Evolutionary conservation across 345 rosid species (phyloP), one percentile per base, ranked within the genome.

Genomic region (Zanthoxylum bungeanum): DNA sequence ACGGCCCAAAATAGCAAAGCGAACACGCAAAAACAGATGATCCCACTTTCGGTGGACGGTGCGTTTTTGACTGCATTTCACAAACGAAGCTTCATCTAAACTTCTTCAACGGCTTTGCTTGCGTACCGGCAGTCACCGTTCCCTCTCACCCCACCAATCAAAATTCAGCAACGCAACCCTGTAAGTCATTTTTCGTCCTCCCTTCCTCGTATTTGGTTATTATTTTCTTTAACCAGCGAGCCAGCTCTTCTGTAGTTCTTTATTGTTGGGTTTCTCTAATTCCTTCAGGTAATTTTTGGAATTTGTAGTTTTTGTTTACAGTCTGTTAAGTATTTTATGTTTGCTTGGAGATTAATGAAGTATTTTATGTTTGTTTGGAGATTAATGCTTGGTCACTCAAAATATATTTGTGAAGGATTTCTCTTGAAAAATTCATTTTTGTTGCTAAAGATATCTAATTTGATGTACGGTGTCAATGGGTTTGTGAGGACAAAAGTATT

Each of bases 271-370:
- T 46, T 65, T 50, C 17, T 22, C 16, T 17, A 39, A 30, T 40
- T 62, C 70, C 27, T 77, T 2, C n/a, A n/a, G n/a, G n/a, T 55
- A 33, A 56, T 69, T 50, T 60, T 46, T 60, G 57, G 71, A 21
- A 21, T 42, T 46, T 28, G 67, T 16, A 30, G 21, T 19, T 65
- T 27, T 1, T 42, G 27, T 64, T 64, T 42, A 11, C 22, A 59
- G 22, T n/a, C 39, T 58, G 24, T 59, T 28, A 16, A 17, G 14
- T 59, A 19, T 61, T n/a, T 61, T 36, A 37, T 61, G 11, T 61
- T 61, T 14, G n/a, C 24, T 40, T 50, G 33, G 40, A 40, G 51
- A 22, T 63, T 40, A 21, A 14, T 40, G 31, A 16, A 17, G 14
- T 59, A 19, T 61, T n/a, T 61, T 36, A 37, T 61, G 11, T 61